Conservation (phyloP, 768 basidiomycete species). For the Lactifluus pinguis region DNA sequence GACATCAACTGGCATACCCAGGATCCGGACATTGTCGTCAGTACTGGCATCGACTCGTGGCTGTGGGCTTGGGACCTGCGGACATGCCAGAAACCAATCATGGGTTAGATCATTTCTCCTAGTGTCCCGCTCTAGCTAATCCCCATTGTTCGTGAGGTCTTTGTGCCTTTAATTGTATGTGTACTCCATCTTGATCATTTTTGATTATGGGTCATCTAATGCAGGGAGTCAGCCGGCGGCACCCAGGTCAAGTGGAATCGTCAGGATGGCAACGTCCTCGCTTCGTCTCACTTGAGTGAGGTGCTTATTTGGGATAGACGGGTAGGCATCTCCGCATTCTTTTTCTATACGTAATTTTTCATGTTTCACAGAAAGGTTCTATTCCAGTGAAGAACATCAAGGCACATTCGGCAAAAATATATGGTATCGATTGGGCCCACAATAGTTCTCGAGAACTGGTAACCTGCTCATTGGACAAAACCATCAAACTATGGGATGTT, state of each 20-base stretch:
- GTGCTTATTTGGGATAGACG: constrained; percentile 93
- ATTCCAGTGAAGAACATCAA: constrained; percentile 64
- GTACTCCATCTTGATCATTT: neutral
- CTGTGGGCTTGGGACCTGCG: constrained; percentile 90
- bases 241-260: constrained; percentile 99
- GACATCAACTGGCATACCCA: constrained; percentile 96
- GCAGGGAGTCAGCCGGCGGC: constrained; percentile 50
- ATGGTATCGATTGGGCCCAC: constrained; percentile 96
- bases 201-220: constrained; percentile 1
- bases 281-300: constrained; percentile 80
- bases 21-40: constrained; percentile 78
- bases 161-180: constrained; percentile 46
- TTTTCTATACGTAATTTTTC: neutral
- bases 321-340: constrained; percentile 35
- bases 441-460: constrained; percentile 66
- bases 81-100: constrained; percentile 46
- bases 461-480: constrained; percentile 91
- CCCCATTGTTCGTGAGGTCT: constrained; percentile 32
- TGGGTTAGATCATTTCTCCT: constrained; percentile 33
- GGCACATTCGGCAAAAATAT: constrained; percentile 88
- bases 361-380: constrained; percentile 65
- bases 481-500: constrained; percentile 81
- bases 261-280: constrained; percentile 75
- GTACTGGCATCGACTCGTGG: constrained; percentile 91
- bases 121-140: neutral